A percentile compares a stretch with the other conserved stretches of the same genome.
Evolutionary conservation across 2,329 filamentous ascomycete genomes (phyloP).

Genomic region (Leptographium lundbergii): DNA sequence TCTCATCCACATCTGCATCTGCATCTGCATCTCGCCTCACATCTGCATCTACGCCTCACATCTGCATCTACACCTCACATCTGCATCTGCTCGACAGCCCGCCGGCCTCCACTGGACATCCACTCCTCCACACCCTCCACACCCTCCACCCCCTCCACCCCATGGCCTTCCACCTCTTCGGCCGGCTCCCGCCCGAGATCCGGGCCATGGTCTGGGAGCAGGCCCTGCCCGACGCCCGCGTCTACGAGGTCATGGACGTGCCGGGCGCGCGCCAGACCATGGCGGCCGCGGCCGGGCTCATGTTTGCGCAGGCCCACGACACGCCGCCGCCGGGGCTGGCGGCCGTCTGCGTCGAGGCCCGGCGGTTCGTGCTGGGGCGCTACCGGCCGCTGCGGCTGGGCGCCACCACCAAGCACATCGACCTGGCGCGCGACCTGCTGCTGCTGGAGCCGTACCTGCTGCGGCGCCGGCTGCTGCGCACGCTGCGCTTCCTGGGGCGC

Average conservation of each 20-base stretch:
- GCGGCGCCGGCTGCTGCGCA: slow-evolving; percentile 31
- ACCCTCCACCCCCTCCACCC: neutral
- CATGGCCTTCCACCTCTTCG: slow-evolving; percentile 17
- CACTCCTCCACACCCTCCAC: neutral
- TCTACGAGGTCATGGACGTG: slow-evolving; percentile 34
- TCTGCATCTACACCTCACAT: neutral
- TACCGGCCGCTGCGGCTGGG: slow-evolving; percentile 32
- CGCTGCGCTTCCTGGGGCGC: slow-evolving; percentile 32
- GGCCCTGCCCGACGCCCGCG: slow-evolving; percentile 29
- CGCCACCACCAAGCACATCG: slow-evolving; percentile 32
- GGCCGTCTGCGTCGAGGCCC: slow-evolving; percentile 30
- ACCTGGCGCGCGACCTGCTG: slow-evolving; percentile 31
- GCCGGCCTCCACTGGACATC: neutral
- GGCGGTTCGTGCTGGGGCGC: slow-evolving; percentile 27
- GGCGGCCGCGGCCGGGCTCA: slow-evolving; percentile 26
- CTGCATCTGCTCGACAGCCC: neutral
- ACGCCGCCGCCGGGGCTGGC: slow-evolving; percentile 31
- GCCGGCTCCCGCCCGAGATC: slow-evolving; percentile 28
- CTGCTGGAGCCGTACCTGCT: slow-evolving; percentile 35
- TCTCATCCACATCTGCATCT: no score
- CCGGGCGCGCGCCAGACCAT: slow-evolving; percentile 27
- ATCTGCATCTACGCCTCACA: no score
- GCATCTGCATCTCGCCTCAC: no score
- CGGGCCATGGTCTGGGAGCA: slow-evolving; percentile 33
- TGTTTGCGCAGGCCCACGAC: slow-evolving; percentile 33